Evolutionary conservation across 495 filamentous ascomycete species (phyloP).

Genomic region (Hypoxylon lienhwacheense): DNA sequence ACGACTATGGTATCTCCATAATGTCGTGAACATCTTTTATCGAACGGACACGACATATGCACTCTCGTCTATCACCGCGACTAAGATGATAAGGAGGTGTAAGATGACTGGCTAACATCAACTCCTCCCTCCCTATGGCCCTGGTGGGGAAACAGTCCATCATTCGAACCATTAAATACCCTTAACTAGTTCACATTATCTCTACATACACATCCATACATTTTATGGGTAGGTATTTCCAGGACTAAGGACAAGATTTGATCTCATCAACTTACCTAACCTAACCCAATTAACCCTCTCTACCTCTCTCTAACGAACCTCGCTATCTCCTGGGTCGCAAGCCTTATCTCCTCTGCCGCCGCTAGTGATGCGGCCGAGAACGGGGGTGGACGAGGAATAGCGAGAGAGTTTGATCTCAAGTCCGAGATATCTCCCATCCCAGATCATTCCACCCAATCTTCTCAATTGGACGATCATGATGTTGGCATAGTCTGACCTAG

Average conservation of each 20-base stretch:
- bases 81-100: slow-evolving; percentile 9
- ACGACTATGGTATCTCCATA: too few relatives aligned
- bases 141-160: slow-evolving; percentile 25
- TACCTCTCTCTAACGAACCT: neutral
- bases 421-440: slow-evolving; percentile 32
- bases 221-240: too few relatives aligned
- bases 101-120: slow-evolving; percentile 6
- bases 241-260: too few relatives aligned
- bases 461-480: slow-evolving; percentile 3
- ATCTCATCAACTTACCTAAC: slow-evolving; percentile 33
- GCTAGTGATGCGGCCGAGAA: slow-evolving; percentile 34
- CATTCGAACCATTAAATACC: too few relatives aligned
- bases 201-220: too few relatives aligned
- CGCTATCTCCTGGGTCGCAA: slow-evolving; percentile 29
- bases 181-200: too few relatives aligned
- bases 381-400: slow-evolving; percentile 5
- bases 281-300: slow-evolving; percentile 6
- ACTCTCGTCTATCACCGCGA: slow-evolving; percentile 3
- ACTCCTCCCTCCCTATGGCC: slow-evolving; percentile 4
- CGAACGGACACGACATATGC: slow-evolving; percentile 2
- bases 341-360: slow-evolving; percentile 31
- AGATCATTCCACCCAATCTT: slow-evolving; percentile 1
- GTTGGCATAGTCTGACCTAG: neutral
- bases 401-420: slow-evolving; percentile 2
- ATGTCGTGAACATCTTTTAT: too few relatives aligned